These are phyloP conservation scores for Ceriops tagal DNA, from an alignment of 345 rosid genomes.

Conservation along the genomic window DNA sequence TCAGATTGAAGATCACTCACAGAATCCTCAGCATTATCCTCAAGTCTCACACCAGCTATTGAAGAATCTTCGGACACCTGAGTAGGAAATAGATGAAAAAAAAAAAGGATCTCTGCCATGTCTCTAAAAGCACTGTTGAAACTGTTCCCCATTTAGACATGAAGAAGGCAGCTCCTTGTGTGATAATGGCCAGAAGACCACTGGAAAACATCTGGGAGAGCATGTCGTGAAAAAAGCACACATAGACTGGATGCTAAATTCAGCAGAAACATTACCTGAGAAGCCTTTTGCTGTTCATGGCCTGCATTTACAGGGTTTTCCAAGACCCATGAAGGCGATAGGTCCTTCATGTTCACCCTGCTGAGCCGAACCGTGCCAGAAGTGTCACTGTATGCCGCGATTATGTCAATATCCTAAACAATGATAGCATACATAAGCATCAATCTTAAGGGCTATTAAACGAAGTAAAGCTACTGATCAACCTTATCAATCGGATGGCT, in stretches of 20 bases:
- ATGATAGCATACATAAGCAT: constrained; percentile 27
- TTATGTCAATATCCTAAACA: constrained; percentile 80
- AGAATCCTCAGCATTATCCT: constrained; percentile 32
- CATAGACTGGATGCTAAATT: too few relatives aligned
- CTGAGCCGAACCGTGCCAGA: constrained; percentile 56
- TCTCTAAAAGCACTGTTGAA: neutral
- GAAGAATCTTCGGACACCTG: constrained; percentile 31
- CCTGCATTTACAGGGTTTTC: constrained; percentile 50
- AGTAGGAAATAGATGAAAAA: constrained; percentile 5
- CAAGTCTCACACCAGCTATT: constrained; percentile 28
- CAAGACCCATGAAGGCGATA: constrained; percentile 89
- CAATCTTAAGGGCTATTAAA: constrained; percentile 6
- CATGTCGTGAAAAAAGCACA: too few relatives aligned
- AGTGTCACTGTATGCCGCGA: constrained; percentile 77
- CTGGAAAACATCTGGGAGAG: too few relatives aligned
- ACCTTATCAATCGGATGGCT: constrained; percentile 49
- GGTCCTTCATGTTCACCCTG: constrained; percentile 75
- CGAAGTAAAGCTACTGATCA: constrained; percentile 22
- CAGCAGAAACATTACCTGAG: constrained; percentile 42
- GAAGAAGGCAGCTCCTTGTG: neutral
- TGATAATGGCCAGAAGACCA: neutral
- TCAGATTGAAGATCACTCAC: constrained; percentile 25
- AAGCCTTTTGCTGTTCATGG: constrained; percentile 33
- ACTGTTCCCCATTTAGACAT: neutral
- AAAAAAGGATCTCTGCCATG: neutral